These are phyloP conservation scores for Sicyos edulis DNA, from an alignment of 306 rosid genomes.

Conservation along the genomic window DNA sequence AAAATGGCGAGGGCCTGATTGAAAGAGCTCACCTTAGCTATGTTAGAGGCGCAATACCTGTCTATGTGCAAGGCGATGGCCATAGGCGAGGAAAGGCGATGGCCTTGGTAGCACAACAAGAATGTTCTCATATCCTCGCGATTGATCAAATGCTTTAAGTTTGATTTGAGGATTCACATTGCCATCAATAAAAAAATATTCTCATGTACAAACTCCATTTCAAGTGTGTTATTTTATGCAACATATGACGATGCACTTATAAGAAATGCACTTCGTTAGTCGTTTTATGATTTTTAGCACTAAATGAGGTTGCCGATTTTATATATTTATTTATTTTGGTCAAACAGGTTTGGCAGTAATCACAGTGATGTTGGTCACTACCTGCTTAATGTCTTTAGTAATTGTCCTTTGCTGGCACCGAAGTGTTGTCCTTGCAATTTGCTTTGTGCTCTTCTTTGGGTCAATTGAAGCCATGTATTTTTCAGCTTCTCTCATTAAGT, in stretches of 20 bases:
- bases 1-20: too few species aligned
- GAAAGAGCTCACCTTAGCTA: too few species aligned
- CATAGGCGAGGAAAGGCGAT: too few species aligned
- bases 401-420: slow-evolving; percentile 23
- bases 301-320: neutral
- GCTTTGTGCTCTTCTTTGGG: slow-evolving; percentile 18
- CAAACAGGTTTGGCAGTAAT: slow-evolving; percentile 23
- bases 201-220: neutral
- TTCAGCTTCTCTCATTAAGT: slow-evolving; percentile 23
- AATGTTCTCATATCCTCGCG: neutral
- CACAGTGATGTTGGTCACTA: slow-evolving; percentile 23
- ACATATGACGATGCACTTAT: neutral
- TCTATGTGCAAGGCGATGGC: too few species aligned
- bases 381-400: slow-evolving; percentile 20
- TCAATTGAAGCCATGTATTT: slow-evolving; percentile 17
- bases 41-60: too few species aligned
- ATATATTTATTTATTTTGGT: neutral
- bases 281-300: neutral
- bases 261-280: neutral
- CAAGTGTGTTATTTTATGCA: neutral
- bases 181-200: neutral
- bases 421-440: slow-evolving; percentile 13
- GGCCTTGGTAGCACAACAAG: too few species aligned
- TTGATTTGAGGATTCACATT: neutral
- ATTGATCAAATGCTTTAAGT: neutral